Evolutionary conservation across 441 rosid species (phyloP), one percentile per base, ranked within the genome.

Genomic region (Flueggea neowawraea): DNA sequence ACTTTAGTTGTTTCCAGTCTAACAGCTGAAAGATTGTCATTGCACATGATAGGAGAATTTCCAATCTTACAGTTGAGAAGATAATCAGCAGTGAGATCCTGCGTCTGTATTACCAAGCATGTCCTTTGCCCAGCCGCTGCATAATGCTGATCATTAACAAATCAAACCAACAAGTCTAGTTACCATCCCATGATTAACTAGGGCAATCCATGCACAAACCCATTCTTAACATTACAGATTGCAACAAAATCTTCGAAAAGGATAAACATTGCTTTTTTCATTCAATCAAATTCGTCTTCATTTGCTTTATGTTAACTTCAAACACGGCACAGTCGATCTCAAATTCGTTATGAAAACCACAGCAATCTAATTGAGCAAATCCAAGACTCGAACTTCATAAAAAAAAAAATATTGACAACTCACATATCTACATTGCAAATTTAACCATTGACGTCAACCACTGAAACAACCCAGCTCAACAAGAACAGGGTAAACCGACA

Each of bases 1-100:
- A 90, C 95, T 73, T 90, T 80, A 0, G 93, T 82, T 22, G 98
- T 88, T 76, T 88, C 90, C 73, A 90, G 70, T 79, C 95, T 84
- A 73, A 87, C 76, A 14, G 75, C 96, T 0, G 82, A 84, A 75
- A 93, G 90, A 69, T 85, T 84, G 66, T 69, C 77, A 36, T 66
- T 80, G 83, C 84, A 82, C 31, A 60, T 59, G 17, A 72, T 66
- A 36, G 96, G 89, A 66, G 87, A 74, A 71, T 86, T 72, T 67
- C 88, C 88, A 71, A 85, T 93, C 80, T 88, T 88, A 76, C 75
- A 77, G 68, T 87, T 82, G 16, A 87, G 80, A 62, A 93, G 87
- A 80, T 74, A 78, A 16, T 90, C 95, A 10, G 93, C 86, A n/a
- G 85, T 82, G 44, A 84, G 84, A 51, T 93, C 97, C 78, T 87